phyloP scores from a whole-genome alignment of 2,329 filamentous ascomycete genomes.

The Xylariaceae sp. region DNA sequence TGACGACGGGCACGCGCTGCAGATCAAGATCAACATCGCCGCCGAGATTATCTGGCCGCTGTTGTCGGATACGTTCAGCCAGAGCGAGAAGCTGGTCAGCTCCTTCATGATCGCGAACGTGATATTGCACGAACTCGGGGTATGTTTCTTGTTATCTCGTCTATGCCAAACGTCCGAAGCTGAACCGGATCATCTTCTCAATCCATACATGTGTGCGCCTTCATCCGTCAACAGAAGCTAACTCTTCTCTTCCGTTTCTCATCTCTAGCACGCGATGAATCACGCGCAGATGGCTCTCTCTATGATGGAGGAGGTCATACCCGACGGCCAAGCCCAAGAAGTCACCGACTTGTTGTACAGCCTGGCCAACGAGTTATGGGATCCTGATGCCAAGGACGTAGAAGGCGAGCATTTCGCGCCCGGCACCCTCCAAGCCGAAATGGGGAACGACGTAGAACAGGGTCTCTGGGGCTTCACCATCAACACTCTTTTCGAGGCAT shows the following conservation, averaged over 20 bases:
- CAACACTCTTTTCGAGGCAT: neutral
- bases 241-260: neutral
- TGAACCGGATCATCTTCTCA: too few relatives aligned
- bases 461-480: slow-evolving; percentile 16
- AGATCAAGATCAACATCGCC: slow-evolving; percentile 8
- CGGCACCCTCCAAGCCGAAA: slow-evolving; percentile 2
- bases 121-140: slow-evolving; percentile 27
- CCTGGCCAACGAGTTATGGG: slow-evolving; percentile 8
- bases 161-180: too few relatives aligned
- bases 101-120: slow-evolving; percentile 21
- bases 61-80: slow-evolving; percentile 19
- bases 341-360: neutral
- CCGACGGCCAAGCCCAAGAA: slow-evolving; percentile 3
- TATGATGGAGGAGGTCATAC: neutral
- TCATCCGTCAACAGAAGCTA: too few relatives aligned
- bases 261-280: slow-evolving; percentile 18
- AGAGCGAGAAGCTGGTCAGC: slow-evolving; percentile 24
- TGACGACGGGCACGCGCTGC: accelerated
- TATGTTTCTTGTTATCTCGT: too few relatives aligned
- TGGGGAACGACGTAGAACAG: slow-evolving; percentile 18
- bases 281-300: slow-evolving; percentile 8
- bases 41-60: slow-evolving; percentile 29
- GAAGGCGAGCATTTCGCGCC: slow-evolving; percentile 11
- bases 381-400: neutral
- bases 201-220: neutral